Conservation (phyloP, 2,329 filamentous ascomycete species). For the Aureobasidium mangrovei region DNA sequence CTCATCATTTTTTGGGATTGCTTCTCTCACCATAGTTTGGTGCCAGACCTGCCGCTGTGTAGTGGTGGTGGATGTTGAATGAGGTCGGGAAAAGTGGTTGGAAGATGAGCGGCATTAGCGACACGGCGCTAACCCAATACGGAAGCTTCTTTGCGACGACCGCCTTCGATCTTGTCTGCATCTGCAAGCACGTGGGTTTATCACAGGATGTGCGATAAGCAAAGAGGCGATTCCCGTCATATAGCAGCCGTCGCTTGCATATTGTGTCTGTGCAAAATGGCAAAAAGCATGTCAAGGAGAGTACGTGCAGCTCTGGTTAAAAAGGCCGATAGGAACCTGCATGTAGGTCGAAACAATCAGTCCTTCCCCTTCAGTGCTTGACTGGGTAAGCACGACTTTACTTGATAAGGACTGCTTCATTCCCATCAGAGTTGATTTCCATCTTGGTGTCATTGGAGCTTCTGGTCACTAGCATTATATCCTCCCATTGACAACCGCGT, state of each 20-base stretch:
- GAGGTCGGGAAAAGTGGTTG: too few relatives aligned
- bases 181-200: constrained; percentile 5
- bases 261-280: constrained; percentile 5
- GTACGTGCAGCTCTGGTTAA: background rate
- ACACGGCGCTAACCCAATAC: too few relatives aligned
- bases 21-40: too few relatives aligned
- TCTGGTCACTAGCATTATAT: background rate
- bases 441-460: too few relatives aligned
- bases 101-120: too few relatives aligned
- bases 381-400: background rate
- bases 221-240: constrained; percentile 5
- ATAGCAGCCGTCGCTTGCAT: background rate
- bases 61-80: too few relatives aligned
- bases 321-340: background rate
- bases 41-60: too few relatives aligned
- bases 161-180: too few relatives aligned
- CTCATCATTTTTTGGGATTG: too few relatives aligned
- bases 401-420: background rate
- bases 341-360: background rate
- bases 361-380: background rate
- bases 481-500: background rate
- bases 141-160: too few relatives aligned
- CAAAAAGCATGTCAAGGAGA: background rate
- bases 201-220: constrained; percentile 7
- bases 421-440: background rate